Percentiles rank a stretch among this genome's conserved stretches.
Conservation (phyloP, 352 stramenopile species). For the Globisporangium nagaii region DNA sequence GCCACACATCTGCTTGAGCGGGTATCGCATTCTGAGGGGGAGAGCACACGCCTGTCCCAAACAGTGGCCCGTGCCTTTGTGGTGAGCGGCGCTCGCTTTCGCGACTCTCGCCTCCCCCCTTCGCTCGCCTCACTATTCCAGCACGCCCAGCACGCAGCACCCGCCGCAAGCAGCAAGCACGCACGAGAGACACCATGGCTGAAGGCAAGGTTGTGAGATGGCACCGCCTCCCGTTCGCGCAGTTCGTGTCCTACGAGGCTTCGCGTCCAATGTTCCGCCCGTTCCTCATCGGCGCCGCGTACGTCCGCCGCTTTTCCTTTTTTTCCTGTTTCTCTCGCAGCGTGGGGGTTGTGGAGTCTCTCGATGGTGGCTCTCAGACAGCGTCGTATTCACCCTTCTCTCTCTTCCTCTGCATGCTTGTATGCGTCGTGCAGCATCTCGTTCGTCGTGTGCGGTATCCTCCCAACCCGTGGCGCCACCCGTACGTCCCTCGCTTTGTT, state of each 20-base stretch:
- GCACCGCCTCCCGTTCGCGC: slow-evolving; percentile 73
- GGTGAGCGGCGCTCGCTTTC: slow-evolving; percentile 5
- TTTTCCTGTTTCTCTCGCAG: background rate
- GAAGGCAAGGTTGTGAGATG: slow-evolving; percentile 70
- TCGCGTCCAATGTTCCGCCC: slow-evolving; percentile 79
- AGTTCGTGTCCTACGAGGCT: slow-evolving; percentile 76
- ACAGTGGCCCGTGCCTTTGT: too few species aligned
- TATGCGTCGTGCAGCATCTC: slow-evolving; percentile 31
- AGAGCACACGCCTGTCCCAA: background rate
- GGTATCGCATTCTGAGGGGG: background rate
- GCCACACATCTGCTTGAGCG: too few species aligned
- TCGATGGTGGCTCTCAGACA: background rate
- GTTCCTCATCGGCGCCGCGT: slow-evolving; percentile 75
- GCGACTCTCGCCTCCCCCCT: too few species aligned
- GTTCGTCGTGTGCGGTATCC: slow-evolving; percentile 78
- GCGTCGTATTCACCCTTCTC: background rate
- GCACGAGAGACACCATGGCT: slow-evolving; percentile 31
- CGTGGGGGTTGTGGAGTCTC: too few species aligned
- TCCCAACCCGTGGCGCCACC: slow-evolving; percentile 68
- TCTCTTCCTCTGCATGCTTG: background rate
- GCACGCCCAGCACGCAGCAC: background rate
- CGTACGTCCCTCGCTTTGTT: slow-evolving; percentile 23
- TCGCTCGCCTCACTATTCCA: slow-evolving; percentile 3
- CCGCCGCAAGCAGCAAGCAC: too few species aligned
- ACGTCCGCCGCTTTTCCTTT: slow-evolving; percentile 16